These are phyloP conservation scores for Hypoxylon cercidicola DNA, from an alignment of 495 filamentous ascomycete species.

Conservation along the genomic window DNA sequence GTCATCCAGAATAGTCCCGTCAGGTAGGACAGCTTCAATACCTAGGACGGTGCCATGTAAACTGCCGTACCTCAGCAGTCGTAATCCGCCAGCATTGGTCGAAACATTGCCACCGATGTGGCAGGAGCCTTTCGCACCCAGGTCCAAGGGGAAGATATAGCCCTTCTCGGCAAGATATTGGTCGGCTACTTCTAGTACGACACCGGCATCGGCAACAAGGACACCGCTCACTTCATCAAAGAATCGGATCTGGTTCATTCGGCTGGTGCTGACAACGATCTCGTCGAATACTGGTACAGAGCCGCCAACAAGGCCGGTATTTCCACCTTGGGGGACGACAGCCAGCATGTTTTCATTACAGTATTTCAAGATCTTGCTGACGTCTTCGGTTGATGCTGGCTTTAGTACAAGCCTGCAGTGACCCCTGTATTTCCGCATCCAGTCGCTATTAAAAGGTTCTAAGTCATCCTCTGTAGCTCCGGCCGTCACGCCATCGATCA, in stretches of 20 bases:
- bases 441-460: slow-evolving; percentile 94
- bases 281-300: slow-evolving; percentile 97
- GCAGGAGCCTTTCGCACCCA: slow-evolving; percentile 97
- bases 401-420: slow-evolving; percentile 88
- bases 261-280: slow-evolving; percentile 88
- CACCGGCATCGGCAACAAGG: slow-evolving; percentile 88
- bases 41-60: slow-evolving; percentile 93
- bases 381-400: slow-evolving; percentile 81
- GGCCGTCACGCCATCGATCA: slow-evolving; percentile 81
- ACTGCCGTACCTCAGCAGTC: slow-evolving; percentile 91
- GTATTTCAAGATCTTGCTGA: slow-evolving; percentile 88
- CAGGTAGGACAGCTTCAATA: slow-evolving; percentile 89
- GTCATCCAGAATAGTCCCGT: slow-evolving; percentile 91
- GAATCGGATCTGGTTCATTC: slow-evolving; percentile 88
- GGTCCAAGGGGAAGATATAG: slow-evolving; percentile 92
- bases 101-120: slow-evolving; percentile 99
- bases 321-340: slow-evolving; percentile 97
- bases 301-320: slow-evolving; percentile 94
- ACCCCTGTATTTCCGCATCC: slow-evolving; percentile 98
- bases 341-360: slow-evolving; percentile 92
- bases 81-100: slow-evolving; percentile 92
- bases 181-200: slow-evolving; percentile 89
- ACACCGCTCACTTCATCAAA: slow-evolving; percentile 95
- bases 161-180: slow-evolving; percentile 78
- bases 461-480: slow-evolving; percentile 77